These are phyloP conservation scores for Teunomyces gatunensis DNA, from an alignment of 805 yeast genomes.

Conservation along the genomic window DNA sequence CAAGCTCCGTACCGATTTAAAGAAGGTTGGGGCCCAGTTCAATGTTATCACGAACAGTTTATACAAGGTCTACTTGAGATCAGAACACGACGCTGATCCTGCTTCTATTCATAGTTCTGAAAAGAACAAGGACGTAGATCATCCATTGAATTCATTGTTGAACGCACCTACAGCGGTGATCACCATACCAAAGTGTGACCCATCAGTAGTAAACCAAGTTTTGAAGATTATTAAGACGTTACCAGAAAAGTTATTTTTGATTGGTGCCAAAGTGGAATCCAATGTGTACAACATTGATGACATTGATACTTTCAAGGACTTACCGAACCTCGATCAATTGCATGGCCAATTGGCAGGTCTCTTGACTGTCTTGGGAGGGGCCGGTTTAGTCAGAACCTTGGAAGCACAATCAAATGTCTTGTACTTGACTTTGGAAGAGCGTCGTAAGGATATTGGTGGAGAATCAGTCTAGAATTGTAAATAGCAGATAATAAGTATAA, in stretches of 20 bases:
- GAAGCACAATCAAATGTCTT: conserved; percentile 64
- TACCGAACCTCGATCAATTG: conserved; percentile 69
- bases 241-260: conserved; percentile 70
- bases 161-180: conserved; percentile 86
- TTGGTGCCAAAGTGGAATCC: conserved; percentile 82
- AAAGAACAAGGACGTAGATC: conserved; percentile 44
- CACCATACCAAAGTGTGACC: conserved; percentile 65
- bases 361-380: conserved; percentile 83
- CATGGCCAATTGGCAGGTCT: conserved; percentile 83
- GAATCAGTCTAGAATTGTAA: conserved; percentile 14
- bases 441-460: conserved; percentile 39
- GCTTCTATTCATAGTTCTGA: conserved; percentile 53
- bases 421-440: conserved; percentile 72
- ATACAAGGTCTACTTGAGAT: conserved; percentile 74
- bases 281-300: conserved; percentile 50
- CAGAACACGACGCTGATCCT: conserved; percentile 70
- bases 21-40: conserved; percentile 64
- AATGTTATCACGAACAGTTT: conserved; percentile 66
- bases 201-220: conserved; percentile 60
- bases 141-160: conserved; percentile 70
- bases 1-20: conserved; percentile 58
- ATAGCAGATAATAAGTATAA: background rate
- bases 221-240: conserved; percentile 59
- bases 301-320: conserved; percentile 62
- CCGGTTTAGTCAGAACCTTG: conserved; percentile 80